Evolutionary conservation across 78 protist species (phyloP).

Genomic region (Dictyostelium purpureum): DNA sequence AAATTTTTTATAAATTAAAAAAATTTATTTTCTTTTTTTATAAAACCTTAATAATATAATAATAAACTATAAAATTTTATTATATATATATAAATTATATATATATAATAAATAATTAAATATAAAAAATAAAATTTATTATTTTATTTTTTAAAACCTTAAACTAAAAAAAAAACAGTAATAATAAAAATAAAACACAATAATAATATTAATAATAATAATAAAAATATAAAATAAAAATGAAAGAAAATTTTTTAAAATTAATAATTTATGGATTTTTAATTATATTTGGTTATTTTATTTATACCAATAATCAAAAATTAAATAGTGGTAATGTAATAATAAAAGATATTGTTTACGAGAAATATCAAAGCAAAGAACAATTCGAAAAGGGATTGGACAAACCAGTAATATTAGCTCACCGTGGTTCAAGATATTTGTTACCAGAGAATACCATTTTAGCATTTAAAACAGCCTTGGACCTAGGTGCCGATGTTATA

Average conservation of each 20-base stretch:
- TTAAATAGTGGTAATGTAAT: background rate
- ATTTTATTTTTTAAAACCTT: no score
- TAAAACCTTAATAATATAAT: no score
- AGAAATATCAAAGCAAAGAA: background rate
- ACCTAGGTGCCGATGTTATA: conserved; percentile 54
- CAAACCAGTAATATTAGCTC: conserved; percentile 20
- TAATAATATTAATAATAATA: no score
- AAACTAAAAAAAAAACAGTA: no score
- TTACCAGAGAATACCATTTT: conserved; percentile 55
- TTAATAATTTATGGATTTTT: conserved; percentile 14
- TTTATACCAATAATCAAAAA: background rate
- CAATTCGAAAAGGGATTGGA: background rate
- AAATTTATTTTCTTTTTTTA: no score
- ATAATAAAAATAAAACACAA: no score
- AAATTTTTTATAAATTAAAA: no score
- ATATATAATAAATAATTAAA: no score
- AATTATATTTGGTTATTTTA: background rate
- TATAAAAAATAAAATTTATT: no score
- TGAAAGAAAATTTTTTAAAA: conserved; percentile 18
- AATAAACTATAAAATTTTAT: no score
- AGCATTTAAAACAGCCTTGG: conserved; percentile 61
- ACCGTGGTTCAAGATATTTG: conserved; percentile 52
- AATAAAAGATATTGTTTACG: background rate
- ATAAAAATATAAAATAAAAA: background rate
- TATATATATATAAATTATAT: no score